Evolutionary conservation across 495 filamentous ascomycete genomes (phyloP).

Genomic region (Aspergillus sclerotiicarbonarius): DNA sequence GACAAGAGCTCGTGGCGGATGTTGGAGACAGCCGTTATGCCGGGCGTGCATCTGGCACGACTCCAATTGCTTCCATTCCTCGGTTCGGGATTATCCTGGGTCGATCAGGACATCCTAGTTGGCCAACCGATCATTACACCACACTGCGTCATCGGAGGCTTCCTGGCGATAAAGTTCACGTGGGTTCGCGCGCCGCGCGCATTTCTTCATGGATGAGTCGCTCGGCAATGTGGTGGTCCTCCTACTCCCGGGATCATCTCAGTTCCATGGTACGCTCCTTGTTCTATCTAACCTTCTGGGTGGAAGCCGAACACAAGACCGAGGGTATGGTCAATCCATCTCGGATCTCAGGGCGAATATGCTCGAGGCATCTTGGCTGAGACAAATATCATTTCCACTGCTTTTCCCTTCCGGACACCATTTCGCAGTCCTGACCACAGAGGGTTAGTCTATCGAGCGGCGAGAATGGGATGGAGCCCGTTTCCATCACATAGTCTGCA

Average conservation of each 20-base stretch:
- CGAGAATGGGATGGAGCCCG: background rate
- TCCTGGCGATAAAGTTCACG: background rate
- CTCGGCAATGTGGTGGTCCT: background rate
- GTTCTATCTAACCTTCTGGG: background rate
- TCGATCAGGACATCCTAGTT: background rate
- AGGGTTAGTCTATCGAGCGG: background rate
- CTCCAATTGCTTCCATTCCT: slow-evolving; percentile 8
- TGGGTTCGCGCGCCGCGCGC: background rate
- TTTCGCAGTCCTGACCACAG: background rate
- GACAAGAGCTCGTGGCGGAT: background rate
- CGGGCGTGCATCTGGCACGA: background rate
- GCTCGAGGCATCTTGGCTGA: background rate
- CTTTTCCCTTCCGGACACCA: background rate
- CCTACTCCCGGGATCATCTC: background rate
- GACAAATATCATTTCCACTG: background rate
- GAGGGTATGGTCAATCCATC: background rate
- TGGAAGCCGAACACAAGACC: background rate
- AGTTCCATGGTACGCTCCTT: background rate
- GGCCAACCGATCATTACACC: background rate
- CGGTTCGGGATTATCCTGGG: slow-evolving; percentile 1
- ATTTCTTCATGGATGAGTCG: background rate
- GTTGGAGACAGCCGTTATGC: slow-evolving; percentile 11
- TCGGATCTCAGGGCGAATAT: background rate
- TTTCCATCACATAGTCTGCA: background rate
- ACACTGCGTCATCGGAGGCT: background rate